Evolutionary conservation across 2,329 filamentous ascomycete genomes (phyloP).

Genomic region (Colletotrichum spinosum): DNA sequence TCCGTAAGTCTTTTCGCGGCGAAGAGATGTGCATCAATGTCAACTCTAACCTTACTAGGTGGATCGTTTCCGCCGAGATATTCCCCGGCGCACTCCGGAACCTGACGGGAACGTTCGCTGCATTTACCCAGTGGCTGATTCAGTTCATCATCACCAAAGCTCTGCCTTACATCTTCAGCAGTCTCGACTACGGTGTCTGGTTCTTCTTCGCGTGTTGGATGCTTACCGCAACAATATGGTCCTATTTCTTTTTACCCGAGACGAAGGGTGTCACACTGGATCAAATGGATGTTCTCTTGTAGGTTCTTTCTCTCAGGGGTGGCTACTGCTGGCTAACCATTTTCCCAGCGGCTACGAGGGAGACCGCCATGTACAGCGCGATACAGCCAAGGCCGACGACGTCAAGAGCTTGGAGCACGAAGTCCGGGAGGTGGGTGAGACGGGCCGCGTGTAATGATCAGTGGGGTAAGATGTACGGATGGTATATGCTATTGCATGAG

Average conservation of each 20-base stretch:
- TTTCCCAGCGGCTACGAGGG: constrained; percentile 24
- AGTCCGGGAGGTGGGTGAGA: constrained; percentile 17
- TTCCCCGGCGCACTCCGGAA: constrained; percentile 57
- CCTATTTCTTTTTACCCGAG: constrained; percentile 65
- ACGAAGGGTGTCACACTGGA: constrained; percentile 67
- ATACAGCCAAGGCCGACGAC: neutral
- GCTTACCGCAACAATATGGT: constrained; percentile 59
- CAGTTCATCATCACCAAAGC: constrained; percentile 58
- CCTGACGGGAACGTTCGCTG: constrained; percentile 54
- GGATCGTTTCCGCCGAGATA: constrained; percentile 58
- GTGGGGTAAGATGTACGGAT: too few relatives aligned
- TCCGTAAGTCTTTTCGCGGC: constrained; percentile 39
- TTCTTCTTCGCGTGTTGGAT: constrained; percentile 68
- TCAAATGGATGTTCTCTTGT: constrained; percentile 56
- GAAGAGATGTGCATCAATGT: neutral
- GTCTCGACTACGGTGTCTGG: constrained; percentile 62
- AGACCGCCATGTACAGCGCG: constrained; percentile 11
- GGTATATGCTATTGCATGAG: too few relatives aligned
- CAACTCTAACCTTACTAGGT: constrained; percentile 36
- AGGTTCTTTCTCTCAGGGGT: neutral
- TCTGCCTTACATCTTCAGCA: constrained; percentile 57
- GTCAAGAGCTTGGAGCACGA: constrained; percentile 28
- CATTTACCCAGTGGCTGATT: constrained; percentile 54
- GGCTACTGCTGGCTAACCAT: neutral
- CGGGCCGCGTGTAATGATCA: too few relatives aligned